Evolutionary conservation across 2,329 filamentous ascomycete species (phyloP), one percentile per base, ranked within the genome.

Genomic region (Neurospora sp.): DNA sequence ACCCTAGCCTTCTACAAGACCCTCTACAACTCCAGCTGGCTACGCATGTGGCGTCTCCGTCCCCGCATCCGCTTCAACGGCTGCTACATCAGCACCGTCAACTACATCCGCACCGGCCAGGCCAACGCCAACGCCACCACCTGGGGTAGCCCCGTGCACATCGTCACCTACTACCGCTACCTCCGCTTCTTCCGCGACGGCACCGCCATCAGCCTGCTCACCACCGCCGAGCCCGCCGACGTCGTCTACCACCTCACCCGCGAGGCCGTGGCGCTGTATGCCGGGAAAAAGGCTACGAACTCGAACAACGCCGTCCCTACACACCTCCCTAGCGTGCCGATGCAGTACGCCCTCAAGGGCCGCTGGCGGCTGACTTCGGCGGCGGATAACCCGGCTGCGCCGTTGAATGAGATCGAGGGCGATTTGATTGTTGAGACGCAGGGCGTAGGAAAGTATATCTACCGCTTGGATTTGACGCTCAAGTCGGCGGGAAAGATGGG

Each of bases 81-180:
- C 36, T 91, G 93, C 80, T 99, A 99, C 82, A 98, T 99, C 80
- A 93, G 90, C 79, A 98, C 95, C 0, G 93, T 97, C 71, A 98
- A 98, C 82, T 99, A 99, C 81, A 89, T 93, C 67, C 91, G 96
- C 33, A 84, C 93, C 0, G 96, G 96, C 39, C 91, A 91, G 71
- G 85, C 90, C 11, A 90, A 89, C 3, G 85, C 87, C 23, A 90
- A 89, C 73, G 89, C 89, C 69, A 82, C 91, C 19, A 90, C 91
- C 1, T 97, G 94, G 93, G 83, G 84, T 76, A 90, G 87, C 33
- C 94, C 94, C 9, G 91, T 98, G 42, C 93, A 97, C 78, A 96
- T 98, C 71, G 93, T 99, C 67, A 99, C 96, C 0, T 99, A 98
- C 82, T 99, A 97, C 82, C 93, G 96, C 70, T 99, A 98, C 81